Base-by-base conservation (phyloP, 306 rosid genomes). In the Corylus americana region DNA sequence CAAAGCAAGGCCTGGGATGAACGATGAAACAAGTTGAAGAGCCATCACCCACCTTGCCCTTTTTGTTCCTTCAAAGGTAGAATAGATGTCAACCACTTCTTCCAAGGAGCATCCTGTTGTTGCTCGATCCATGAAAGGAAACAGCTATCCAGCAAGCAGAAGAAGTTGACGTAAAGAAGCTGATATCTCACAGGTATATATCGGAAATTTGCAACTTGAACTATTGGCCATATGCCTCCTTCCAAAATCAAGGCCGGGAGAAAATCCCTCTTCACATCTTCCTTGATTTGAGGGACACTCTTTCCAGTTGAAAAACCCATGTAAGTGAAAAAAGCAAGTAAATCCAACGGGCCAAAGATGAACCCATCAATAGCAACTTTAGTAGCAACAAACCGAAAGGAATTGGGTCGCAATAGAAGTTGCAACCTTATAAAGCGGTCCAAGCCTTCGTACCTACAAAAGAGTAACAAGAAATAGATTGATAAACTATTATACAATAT, bases 121-220 rank as follows among this genome's bases (percentile, higher is more conserved):
- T 94, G 98, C 85, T 94, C 98, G 55, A 94, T 62, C 98, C 98
- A 94, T 71, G 98, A 94, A 88, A 94, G 89, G 85, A 94, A 92
- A 48, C 93, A 90, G 71, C 98, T 94, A 84, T 94, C 98, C 88
- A 94, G 74, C 76, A 92, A 79, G 93, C 97, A 90, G 90, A 94
- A 94, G 75, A 91, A 68, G 80, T 92, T 94, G 62, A 91, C 96
- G 80, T 94, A 92, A 35, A 94, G 98, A 63, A 94, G 98, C 74
- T 94, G 98, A 80, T 94, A 91, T 79, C 94, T 89, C 74, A 92
- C 98, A 4, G 97, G 98, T 66, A 94, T 79, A 75, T 83, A 92
- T 77, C 97, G 86, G 76, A 94, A 94, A 84, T 94, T 94, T 6
- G 88, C 98, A 29, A 89, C 85, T 80, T 94, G 98, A 81, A 90